Base-by-base conservation (phyloP, 2,329 filamentous ascomycete genomes). In the Fusarium sulawesiense region DNA sequence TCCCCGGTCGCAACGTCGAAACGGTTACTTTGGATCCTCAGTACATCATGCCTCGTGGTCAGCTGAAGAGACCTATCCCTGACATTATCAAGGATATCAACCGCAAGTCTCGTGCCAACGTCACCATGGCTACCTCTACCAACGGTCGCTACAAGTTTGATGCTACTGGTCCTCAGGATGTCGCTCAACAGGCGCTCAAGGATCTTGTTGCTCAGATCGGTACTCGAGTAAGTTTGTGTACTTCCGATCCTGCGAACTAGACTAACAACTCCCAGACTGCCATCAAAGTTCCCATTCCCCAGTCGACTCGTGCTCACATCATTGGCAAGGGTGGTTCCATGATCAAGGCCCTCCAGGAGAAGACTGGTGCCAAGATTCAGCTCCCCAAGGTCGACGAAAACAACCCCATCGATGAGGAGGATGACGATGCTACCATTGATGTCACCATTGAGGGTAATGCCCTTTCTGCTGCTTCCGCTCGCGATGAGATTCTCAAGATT, bases 1-100 rank as follows among this genome's bases (percentile, higher is more conserved):
- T 98, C 56, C 94, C 94, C 18, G 94, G 94, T 71, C 93, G 93
- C 76, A 91, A 94, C 80, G 89, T 90, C 72, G 93, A 97, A 80
- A 87, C 88, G 41, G 89, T 97, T 70, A 86, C 88, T 27, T 87
- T 97, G 64, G 89, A 91, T 57, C 89, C 92, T 11, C 88, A 90
- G 47, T 91, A 96, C 78, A 88, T 98, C 78, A 87, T 93, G 48
- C 91, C 93, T 20, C 89, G 91, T 45, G 85, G 84, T 64, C 90
- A 97, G 79, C 84, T 98, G 76, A 97, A 92, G 85, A 93, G 93
- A 73, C 93, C 95, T 10, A 86, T 98, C 54, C 85, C 89, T 32
- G 95, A 98, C 72, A 91, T 96, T 71, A 84, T 98, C 77, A 92
- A 93, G 78, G 94, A 98, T 71, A 93, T 98, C 82, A 98, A 97